Evolutionary conservation across 2,329 filamentous ascomycete species (phyloP), one percentile per base, ranked within the genome.

Genomic region (Tolypocladium capitatum): DNA sequence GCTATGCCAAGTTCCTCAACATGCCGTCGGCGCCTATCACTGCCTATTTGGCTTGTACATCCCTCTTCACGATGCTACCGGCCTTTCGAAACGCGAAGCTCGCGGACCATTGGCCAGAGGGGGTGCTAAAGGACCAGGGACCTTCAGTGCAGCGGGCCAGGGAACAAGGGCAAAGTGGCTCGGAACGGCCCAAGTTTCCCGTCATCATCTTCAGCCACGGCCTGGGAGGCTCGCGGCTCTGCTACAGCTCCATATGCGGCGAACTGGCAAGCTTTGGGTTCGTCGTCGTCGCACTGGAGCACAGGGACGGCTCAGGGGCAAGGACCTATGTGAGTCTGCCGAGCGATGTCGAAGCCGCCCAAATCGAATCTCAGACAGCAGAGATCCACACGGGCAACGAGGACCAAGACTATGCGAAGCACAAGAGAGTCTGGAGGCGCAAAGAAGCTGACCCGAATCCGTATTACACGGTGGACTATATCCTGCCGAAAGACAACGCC

Each of bases 191-290:
- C 0, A 67, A 52, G 4, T 84, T 83, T 50, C 80, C 81, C 1
- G 64, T 83, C 21, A 67, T 84, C 32, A 68, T 84, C 21, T 84
- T 85, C 60, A 81, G 76, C 55, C 81, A 84, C 60, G 81, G 81
- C 0, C 62, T 84, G 6, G 79, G 80, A 5, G 80, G 79, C 0
- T 81, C 76, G 2, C 65, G 79, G 43, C 82, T 79, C 2, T 75
- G 73, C 52, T 83, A 81, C 56, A 80, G 75, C 18, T 72, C 73
- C 16, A 66, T 84, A 2, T 84, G 80, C 53, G 78, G 80, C 8
- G 79, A 84, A 53, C 75, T 84, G 53, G 80, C 80, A 0, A 81
- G 76, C 56, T 79, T 81, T 53, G 79, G 80, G 0, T 81, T 83
- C 54, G 67, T 84, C 1, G 78, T 84, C 0, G 73, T 79, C 32